These are phyloP conservation scores for Gracilaria caudata DNA, from an alignment of 23 red algal species.

Conservation along the genomic window DNA sequence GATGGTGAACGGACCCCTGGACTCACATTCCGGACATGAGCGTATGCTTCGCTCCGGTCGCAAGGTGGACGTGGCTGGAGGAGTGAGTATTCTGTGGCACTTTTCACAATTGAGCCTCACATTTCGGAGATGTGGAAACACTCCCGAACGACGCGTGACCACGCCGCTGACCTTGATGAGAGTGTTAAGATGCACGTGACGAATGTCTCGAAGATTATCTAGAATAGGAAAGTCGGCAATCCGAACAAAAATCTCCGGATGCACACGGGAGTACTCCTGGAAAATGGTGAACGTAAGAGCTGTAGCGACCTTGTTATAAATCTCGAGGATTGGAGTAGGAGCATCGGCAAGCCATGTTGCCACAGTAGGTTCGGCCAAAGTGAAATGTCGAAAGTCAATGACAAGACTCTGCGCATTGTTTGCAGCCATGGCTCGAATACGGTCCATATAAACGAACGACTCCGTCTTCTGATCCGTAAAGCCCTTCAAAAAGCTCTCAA, in stretches of 20 bases:
- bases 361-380: constrained; percentile 76
- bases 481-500: constrained; percentile 72
- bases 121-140: constrained; percentile 92
- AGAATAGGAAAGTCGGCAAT: constrained; percentile 94
- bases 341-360: constrained; percentile 97
- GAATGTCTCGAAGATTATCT: constrained; percentile 93
- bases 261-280: constrained; percentile 80
- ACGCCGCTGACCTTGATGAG: constrained; percentile 95
- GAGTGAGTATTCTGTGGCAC: constrained; percentile 70
- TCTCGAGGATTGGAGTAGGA: constrained; percentile 85
- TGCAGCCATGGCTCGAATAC: constrained; percentile 86
- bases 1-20: constrained; percentile 92
- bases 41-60: constrained; percentile 79
- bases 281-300: constrained; percentile 83
- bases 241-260: constrained; percentile 91
- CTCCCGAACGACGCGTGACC: constrained; percentile 88
- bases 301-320: constrained; percentile 92
- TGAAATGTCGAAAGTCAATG: constrained; percentile 84
- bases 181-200: constrained; percentile 98
- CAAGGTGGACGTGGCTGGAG: constrained; percentile 55
- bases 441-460: constrained; percentile 75
- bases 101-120: constrained; percentile 90
- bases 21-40: constrained; percentile 82
- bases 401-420: constrained; percentile 92
- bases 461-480: constrained; percentile 81